These are phyloP conservation scores for Aspergillus japonicus DNA, from an alignment of 2,329 filamentous ascomycete species.

Conservation along the genomic window DNA sequence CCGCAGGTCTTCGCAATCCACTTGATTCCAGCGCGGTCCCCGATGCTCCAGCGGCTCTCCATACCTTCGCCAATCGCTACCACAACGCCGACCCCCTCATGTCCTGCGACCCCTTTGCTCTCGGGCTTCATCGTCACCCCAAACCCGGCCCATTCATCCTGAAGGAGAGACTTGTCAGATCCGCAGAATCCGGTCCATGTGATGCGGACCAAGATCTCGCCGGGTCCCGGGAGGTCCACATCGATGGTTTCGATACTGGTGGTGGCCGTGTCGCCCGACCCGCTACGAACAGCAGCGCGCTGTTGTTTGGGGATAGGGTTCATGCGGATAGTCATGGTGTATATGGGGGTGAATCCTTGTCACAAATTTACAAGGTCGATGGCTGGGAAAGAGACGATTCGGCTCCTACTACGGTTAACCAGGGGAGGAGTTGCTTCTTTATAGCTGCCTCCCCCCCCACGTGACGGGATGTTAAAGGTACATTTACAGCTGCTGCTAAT, in stretches of 20 bases:
- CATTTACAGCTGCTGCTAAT: not conserved
- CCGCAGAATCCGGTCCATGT: constrained; percentile 15
- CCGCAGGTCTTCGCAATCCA: constrained; percentile 22
- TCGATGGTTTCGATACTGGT: not conserved
- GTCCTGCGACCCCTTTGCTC: constrained; percentile 28
- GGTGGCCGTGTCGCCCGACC: not conserved
- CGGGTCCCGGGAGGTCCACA: constrained; percentile 3
- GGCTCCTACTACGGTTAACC: not conserved
- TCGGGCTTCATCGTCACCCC: constrained; percentile 4
- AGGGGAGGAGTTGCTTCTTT: not conserved
- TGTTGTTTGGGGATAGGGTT: constrained; percentile 1
- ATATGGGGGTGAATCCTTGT: not conserved
- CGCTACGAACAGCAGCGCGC: constrained; percentile 6
- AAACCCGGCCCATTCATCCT: constrained; percentile 7
- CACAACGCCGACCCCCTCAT: constrained; percentile 48
- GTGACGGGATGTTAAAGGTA: not conserved
- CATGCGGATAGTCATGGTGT: not conserved
- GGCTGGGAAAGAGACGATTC: not conserved
- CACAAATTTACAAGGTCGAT: not conserved
- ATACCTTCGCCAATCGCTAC: constrained; percentile 34
- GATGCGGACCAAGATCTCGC: constrained; percentile 14
- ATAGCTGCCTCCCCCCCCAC: not conserved
- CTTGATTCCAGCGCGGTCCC: constrained; percentile 24
- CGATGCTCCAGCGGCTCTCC: constrained; percentile 19
- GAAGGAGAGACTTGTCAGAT: constrained; percentile 8